Conservation (phyloP, 768 basidiomycete species). For the Macrolepiota dolichaula region DNA sequence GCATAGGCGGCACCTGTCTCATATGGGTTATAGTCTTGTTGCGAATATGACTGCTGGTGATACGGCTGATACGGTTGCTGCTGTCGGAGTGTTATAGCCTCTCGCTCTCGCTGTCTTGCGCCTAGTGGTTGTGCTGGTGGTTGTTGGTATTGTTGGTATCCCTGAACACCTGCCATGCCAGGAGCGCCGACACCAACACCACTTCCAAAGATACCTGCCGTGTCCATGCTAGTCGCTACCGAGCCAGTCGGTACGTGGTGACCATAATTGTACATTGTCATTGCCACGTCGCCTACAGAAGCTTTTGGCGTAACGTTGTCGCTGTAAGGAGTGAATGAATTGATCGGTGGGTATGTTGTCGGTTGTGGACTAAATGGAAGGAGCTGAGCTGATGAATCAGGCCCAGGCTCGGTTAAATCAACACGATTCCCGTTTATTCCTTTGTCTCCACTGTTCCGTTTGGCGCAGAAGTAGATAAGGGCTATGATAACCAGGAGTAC, state of each 20-base stretch:
- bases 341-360: neutral
- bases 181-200: neutral
- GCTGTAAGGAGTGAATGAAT: slow-evolving; percentile 1
- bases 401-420: slow-evolving; percentile 8
- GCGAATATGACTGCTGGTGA: neutral
- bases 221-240: neutral
- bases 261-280: neutral
- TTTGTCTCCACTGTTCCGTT: slow-evolving; percentile 9
- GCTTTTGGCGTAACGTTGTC: neutral
- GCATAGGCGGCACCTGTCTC: neutral
- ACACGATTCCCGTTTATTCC: slow-evolving; percentile 6
- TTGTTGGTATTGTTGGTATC: slow-evolving; percentile 1
- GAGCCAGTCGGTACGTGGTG: neutral
- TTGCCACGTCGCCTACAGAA: neutral
- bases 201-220: neutral
- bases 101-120: neutral
- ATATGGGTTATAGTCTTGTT: slow-evolving; percentile 5
- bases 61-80: neutral
- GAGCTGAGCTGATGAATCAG: slow-evolving; percentile 3
- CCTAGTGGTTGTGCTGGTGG: neutral
- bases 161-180: neutral
- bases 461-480: slow-evolving; percentile 13
- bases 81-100: neutral
- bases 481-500: slow-evolving; percentile 9
- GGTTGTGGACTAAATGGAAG: slow-evolving; percentile 10